Conservation (phyloP, 2,329 filamentous ascomycete species). For the Fusarium torulosum region DNA sequence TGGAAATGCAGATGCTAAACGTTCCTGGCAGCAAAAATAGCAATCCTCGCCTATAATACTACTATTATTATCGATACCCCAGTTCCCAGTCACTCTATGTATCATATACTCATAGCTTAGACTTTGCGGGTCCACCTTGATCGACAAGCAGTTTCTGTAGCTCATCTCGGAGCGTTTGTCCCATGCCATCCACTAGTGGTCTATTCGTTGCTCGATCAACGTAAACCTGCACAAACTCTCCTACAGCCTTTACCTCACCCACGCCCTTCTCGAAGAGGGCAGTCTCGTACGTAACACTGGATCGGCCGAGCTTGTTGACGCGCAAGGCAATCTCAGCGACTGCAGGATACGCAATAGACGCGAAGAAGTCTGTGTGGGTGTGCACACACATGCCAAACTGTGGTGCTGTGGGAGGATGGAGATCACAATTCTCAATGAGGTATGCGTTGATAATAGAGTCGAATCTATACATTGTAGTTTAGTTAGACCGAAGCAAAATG, state of each 20-base stretch:
- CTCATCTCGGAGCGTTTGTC: slow-evolving; percentile 66
- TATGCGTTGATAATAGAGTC: slow-evolving; percentile 93
- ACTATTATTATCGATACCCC: neutral
- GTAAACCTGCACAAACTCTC: slow-evolving; percentile 89
- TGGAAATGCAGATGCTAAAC: neutral
- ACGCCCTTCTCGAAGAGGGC: slow-evolving; percentile 83
- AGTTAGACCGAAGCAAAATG: slow-evolving; percentile 7
- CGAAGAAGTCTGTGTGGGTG: slow-evolving; percentile 87
- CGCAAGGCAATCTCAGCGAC: slow-evolving; percentile 84
- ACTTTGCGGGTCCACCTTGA: slow-evolving; percentile 9
- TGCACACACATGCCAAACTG: slow-evolving; percentile 89
- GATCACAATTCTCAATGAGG: slow-evolving; percentile 81
- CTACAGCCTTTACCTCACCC: slow-evolving; percentile 81
- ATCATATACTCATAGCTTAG: slow-evolving; percentile 27
- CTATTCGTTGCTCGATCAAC: slow-evolving; percentile 79
- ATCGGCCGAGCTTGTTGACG: slow-evolving; percentile 85
- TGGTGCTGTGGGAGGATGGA: slow-evolving; percentile 75
- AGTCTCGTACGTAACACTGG: slow-evolving; percentile 91
- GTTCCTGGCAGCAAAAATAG: neutral
- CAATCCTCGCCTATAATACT: neutral
- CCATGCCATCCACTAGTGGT: slow-evolving; percentile 76
- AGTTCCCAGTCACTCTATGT: neutral
- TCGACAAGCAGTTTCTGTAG: slow-evolving; percentile 66
- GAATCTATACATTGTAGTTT: slow-evolving; percentile 65
- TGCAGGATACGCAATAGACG: slow-evolving; percentile 83